Percentiles rank a stretch among this genome's conserved stretches.
phyloP scores from a whole-genome alignment of 2,329 filamentous ascomycete species.

The Aureobasidium sp. region DNA sequence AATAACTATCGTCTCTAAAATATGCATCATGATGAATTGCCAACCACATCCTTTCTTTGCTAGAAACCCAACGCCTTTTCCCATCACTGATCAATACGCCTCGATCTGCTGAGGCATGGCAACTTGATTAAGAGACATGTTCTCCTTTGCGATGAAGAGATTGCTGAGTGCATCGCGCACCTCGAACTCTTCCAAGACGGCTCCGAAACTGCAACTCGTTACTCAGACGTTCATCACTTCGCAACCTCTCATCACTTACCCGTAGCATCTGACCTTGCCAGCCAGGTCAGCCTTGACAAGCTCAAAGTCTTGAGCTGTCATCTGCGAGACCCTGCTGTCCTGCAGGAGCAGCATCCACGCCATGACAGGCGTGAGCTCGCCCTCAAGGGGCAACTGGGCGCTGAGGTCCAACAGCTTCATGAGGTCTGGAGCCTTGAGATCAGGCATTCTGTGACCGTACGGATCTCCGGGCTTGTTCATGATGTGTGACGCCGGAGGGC shows the following conservation, averaged over 20 bases:
- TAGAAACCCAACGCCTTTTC: neutral
- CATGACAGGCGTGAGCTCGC: conserved; percentile 92
- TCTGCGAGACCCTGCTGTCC: conserved; percentile 60
- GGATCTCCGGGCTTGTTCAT: conserved; percentile 47
- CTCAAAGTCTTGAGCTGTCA: conserved; percentile 63
- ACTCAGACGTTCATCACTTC: neutral
- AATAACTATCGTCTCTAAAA: neutral
- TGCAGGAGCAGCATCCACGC: conserved; percentile 77
- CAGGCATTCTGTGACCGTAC: conserved; percentile 68
- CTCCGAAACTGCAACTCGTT: conserved; percentile 49
- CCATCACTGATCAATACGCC: conserved; percentile 10
- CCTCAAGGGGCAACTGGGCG: conserved; percentile 65
- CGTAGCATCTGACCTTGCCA: conserved; percentile 84
- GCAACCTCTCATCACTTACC: conserved; percentile 50
- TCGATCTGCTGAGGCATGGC: conserved; percentile 12
- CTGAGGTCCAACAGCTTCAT: conserved; percentile 78
- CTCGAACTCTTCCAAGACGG: conserved; percentile 65
- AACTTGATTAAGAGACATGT: conserved; percentile 14
- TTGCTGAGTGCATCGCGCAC: conserved; percentile 70
- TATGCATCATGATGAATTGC: neutral
- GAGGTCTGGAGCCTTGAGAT: conserved; percentile 69
- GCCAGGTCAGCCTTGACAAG: conserved; percentile 65
- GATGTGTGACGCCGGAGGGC: conserved; percentile 64
- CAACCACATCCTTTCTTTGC: neutral
- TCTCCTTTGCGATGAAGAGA: conserved; percentile 54